A percentile compares a stretch with the other conserved stretches of the same genome.
Conservation (phyloP, 805 yeast species). For the Cyberlindnera samutprakarnensis region DNA sequence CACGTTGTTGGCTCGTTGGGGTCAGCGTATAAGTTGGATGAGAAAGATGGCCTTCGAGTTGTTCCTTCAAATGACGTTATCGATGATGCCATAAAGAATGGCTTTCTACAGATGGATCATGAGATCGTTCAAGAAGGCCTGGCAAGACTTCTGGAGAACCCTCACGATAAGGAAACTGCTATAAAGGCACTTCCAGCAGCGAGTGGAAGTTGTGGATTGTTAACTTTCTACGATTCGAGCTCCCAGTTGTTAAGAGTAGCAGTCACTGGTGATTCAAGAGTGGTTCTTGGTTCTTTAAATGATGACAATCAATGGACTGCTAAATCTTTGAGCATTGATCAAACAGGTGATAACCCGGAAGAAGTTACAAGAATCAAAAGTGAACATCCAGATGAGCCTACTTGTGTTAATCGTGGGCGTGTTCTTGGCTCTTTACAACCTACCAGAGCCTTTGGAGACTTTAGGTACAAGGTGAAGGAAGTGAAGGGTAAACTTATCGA, state of each 20-base stretch:
- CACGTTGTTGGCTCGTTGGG: constrained; percentile 74
- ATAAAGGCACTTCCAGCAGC: constrained; percentile 79
- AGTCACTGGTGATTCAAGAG: constrained; percentile 94
- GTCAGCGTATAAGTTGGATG: constrained; percentile 50
- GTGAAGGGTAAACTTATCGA: constrained; percentile 31
- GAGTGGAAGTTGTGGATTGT: constrained; percentile 89
- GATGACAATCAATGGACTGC: constrained; percentile 78
- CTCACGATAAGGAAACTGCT: constrained; percentile 51
- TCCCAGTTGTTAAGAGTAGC: constrained; percentile 75
- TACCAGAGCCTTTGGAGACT: constrained; percentile 95
- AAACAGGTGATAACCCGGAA: constrained; percentile 85
- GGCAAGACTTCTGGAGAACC: constrained; percentile 57
- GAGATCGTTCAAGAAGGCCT: constrained; percentile 77
- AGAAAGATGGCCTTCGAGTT: constrained; percentile 36
- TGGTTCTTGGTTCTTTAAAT: constrained; percentile 69
- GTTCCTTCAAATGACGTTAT: constrained; percentile 64
- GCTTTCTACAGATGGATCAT: constrained; percentile 77
- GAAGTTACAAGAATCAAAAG: constrained; percentile 76
- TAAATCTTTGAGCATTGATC: constrained; percentile 78
- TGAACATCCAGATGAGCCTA: constrained; percentile 84
- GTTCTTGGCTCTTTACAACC: constrained; percentile 93
- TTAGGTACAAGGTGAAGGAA: constrained; percentile 78
- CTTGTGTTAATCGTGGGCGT: constrained; percentile 79
- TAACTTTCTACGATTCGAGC: constrained; percentile 79
- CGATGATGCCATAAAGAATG: constrained; percentile 73